Percentiles rank a stretch among this genome's conserved stretches.
Evolutionary conservation across 441 rosid species (phyloP).

Genomic region (Erysimum cheiri): DNA sequence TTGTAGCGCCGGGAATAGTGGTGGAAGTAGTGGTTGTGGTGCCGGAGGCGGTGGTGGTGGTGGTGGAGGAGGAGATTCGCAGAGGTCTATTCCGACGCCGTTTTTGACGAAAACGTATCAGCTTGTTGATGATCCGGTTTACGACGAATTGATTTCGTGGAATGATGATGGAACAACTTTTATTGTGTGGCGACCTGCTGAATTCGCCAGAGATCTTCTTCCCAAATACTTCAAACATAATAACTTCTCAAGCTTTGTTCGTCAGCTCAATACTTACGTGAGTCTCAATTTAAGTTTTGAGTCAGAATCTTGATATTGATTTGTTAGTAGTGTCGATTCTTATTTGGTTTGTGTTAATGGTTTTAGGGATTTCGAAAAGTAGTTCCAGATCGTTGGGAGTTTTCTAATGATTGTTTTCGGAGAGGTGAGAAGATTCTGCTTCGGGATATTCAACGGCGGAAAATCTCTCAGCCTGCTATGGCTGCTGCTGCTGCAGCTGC

Average conservation of each 20-base stretch:
- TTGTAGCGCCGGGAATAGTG: slow-evolving; percentile 40
- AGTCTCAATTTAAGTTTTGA: slow-evolving; percentile 34
- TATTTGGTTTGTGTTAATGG: neutral
- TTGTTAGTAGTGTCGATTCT: neutral
- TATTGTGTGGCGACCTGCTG: slow-evolving; percentile 91
- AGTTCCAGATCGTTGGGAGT: slow-evolving; percentile 96
- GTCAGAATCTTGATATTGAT: neutral
- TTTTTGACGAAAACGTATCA: slow-evolving; percentile 83
- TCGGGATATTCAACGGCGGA: slow-evolving; percentile 85
- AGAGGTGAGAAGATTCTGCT: slow-evolving; percentile 78
- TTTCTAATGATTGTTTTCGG: slow-evolving; percentile 75
- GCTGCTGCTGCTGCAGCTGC: slow-evolving; percentile 33
- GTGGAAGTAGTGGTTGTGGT: slow-evolving; percentile 45
- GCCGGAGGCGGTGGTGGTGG: slow-evolving; percentile 38
- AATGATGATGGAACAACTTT: slow-evolving; percentile 83
- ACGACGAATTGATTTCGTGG: slow-evolving; percentile 83
- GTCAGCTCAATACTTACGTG: slow-evolving; percentile 94
- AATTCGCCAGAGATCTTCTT: slow-evolving; percentile 87
- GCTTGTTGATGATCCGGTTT: slow-evolving; percentile 70
- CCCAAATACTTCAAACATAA: slow-evolving; percentile 95
- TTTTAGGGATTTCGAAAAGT: slow-evolving; percentile 60
- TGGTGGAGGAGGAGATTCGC: slow-evolving; percentile 55
- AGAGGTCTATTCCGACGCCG: slow-evolving; percentile 83
- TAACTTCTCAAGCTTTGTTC: slow-evolving; percentile 96
- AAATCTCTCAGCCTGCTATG: slow-evolving; percentile 51